These are phyloP conservation scores for Suillus subaureus DNA, from an alignment of 768 basidiomycete genomes.

Conservation along the genomic window DNA sequence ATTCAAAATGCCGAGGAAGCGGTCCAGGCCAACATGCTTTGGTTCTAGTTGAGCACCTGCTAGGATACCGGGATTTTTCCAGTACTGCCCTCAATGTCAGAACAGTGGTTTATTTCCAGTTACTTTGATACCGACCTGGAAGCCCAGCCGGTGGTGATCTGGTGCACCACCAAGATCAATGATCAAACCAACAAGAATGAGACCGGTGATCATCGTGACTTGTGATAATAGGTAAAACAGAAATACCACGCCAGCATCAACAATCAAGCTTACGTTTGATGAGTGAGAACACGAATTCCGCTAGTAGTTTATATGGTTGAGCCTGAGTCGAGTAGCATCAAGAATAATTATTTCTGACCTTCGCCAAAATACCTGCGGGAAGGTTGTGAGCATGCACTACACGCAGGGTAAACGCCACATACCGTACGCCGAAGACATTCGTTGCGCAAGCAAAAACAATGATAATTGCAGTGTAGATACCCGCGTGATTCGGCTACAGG, in stretches of 20 bases:
- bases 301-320: slow-evolving; percentile 26
- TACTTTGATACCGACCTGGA: slow-evolving; percentile 46
- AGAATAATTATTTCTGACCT: slow-evolving; percentile 35
- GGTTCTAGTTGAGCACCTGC: slow-evolving; percentile 34
- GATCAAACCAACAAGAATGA: slow-evolving; percentile 62
- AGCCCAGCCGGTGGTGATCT: slow-evolving; percentile 63
- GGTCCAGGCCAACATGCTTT: slow-evolving; percentile 36
- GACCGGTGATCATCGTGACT: slow-evolving; percentile 64
- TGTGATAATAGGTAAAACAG: slow-evolving; percentile 11
- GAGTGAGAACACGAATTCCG: slow-evolving; percentile 67
- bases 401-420: slow-evolving; percentile 4
- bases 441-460: slow-evolving; percentile 57
- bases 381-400: neutral
- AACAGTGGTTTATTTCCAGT: neutral
- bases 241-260: neutral
- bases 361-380: slow-evolving; percentile 61
- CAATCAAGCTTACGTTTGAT: slow-evolving; percentile 53
- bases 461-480: slow-evolving; percentile 62
- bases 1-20: slow-evolving; percentile 42
- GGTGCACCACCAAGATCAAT: slow-evolving; percentile 83
- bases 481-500: slow-evolving; percentile 47
- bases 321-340: neutral
- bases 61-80: slow-evolving; percentile 67
- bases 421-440: slow-evolving; percentile 75
- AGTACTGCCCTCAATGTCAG: slow-evolving; percentile 43